Conservation (phyloP, 208 protist genomes). For the Crithidia brevicula region DNA sequence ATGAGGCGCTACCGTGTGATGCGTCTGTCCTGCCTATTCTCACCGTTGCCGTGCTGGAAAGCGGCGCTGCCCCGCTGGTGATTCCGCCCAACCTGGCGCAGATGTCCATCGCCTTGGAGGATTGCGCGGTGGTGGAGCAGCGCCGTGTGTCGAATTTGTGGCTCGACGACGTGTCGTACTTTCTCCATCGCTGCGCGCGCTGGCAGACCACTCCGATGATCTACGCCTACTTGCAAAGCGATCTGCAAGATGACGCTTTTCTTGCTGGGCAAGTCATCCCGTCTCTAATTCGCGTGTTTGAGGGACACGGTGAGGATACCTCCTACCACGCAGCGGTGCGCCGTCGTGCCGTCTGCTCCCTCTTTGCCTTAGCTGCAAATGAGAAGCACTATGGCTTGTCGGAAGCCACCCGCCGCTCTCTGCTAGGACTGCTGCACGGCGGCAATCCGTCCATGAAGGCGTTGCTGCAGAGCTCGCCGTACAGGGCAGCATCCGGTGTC, state of each 20-base stretch:
- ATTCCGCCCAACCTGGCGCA: slow-evolving; percentile 86
- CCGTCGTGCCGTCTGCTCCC: slow-evolving; percentile 54
- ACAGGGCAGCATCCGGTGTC: slow-evolving; percentile 5
- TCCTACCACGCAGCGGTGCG: slow-evolving; percentile 52
- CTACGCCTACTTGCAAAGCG: slow-evolving; percentile 82
- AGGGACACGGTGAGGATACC: slow-evolving; percentile 34
- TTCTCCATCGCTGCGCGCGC: slow-evolving; percentile 70
- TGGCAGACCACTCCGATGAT: slow-evolving; percentile 80
- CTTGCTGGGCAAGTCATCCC: slow-evolving; percentile 77
- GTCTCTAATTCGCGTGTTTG: slow-evolving; percentile 65
- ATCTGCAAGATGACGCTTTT: slow-evolving; percentile 80
- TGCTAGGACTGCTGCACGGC: slow-evolving; percentile 40
- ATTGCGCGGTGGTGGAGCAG: slow-evolving; percentile 90
- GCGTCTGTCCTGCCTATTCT: slow-evolving; percentile 72
- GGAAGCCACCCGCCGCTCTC: slow-evolving; percentile 47
- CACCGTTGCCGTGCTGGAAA: slow-evolving; percentile 73
- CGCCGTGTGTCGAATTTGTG: slow-evolving; percentile 76
- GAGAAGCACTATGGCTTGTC: slow-evolving; percentile 74
- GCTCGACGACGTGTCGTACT: slow-evolving; percentile 92
- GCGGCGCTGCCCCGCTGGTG: slow-evolving; percentile 76
- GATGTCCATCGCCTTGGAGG: slow-evolving; percentile 71
- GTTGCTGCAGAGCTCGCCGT: slow-evolving; percentile 35
- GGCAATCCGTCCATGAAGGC: slow-evolving; percentile 45
- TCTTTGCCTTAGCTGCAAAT: slow-evolving; percentile 59
- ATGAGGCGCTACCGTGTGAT: slow-evolving; percentile 83